These are phyloP conservation scores for Schizophyllum amplum DNA, from an alignment of 1,284 basidiomycete genomes.

Conservation along the genomic window DNA sequence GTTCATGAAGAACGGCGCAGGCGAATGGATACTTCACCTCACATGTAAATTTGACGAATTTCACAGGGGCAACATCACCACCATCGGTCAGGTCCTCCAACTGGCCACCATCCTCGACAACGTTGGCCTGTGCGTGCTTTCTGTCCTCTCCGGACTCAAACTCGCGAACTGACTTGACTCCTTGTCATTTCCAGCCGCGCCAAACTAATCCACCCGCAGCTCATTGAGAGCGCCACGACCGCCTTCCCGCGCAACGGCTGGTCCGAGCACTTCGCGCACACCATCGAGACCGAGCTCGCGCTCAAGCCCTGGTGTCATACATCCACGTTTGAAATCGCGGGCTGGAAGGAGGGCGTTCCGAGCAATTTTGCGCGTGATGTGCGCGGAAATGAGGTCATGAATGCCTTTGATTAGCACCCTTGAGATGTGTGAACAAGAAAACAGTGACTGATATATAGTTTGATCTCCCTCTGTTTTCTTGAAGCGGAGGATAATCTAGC, in stretches of 20 bases:
- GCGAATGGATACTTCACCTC: conserved; percentile 1
- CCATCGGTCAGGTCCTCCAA: conserved; percentile 45
- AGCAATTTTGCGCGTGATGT: conserved; percentile 46
- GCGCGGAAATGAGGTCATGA: conserved; percentile 35
- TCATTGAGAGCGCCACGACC: conserved; percentile 35
- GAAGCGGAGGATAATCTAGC: no score
- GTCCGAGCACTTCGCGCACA: conserved; percentile 37
- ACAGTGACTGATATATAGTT: no score
- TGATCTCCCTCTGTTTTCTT: no score
- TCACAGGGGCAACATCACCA: conserved; percentile 40
- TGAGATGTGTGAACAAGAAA: no score
- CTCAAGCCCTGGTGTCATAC: conserved; percentile 49
- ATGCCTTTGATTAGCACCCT: no score
- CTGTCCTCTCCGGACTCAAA: background rate
- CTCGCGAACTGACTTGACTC: conserved; percentile 2
- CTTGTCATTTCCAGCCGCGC: conserved; percentile 27
- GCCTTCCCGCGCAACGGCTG: conserved; percentile 39
- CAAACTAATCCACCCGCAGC: conserved; percentile 33
- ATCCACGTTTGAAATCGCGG: conserved; percentile 38
- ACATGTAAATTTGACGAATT: conserved; percentile 1
- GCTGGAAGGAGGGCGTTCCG: conserved; percentile 34
- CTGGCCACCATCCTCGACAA: conserved; percentile 46
- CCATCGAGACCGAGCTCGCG: conserved; percentile 38
- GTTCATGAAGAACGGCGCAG: background rate
- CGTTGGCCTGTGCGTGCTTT: conserved; percentile 32